Conservation (phyloP, 2,329 filamentous ascomycete genomes). For the Aspergillus sp. region DNA sequence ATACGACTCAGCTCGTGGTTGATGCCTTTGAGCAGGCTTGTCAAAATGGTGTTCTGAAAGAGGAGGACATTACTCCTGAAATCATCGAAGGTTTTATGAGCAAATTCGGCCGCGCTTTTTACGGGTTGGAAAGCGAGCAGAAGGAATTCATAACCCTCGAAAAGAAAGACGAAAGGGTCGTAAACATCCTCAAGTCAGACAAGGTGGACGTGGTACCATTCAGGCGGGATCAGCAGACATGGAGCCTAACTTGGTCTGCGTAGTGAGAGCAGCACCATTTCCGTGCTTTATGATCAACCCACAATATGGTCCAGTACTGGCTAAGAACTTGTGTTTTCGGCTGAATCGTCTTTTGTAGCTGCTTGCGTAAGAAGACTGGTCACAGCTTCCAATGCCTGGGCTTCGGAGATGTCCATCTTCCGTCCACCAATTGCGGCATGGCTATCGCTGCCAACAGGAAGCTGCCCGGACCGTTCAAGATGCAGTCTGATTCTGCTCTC, state of each 20-base stretch:
- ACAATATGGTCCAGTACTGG: background rate
- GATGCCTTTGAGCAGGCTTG: constrained; percentile 63
- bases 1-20: constrained; percentile 62
- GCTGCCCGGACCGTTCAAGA: constrained; percentile 62
- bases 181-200: constrained; percentile 58
- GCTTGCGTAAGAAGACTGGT: constrained; percentile 41
- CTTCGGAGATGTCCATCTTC: constrained; percentile 45
- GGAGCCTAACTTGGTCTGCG: constrained; percentile 40
- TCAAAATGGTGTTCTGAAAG: constrained; percentile 56
- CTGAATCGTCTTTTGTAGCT: constrained; percentile 25
- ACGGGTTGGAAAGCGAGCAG: constrained; percentile 56
- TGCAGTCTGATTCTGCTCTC: constrained; percentile 78
- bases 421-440: constrained; percentile 43
- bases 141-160: constrained; percentile 60
- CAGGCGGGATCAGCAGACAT: constrained; percentile 62
- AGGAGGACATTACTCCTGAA: constrained; percentile 59
- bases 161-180: constrained; percentile 60
- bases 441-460: constrained; percentile 39
- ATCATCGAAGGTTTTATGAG: constrained; percentile 63
- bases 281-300: background rate
- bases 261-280: constrained; percentile 8
- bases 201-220: constrained; percentile 70
- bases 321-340: background rate
- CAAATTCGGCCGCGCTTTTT: constrained; percentile 62
- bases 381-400: constrained; percentile 47